A percentile compares a stretch with the other conserved stretches of the same genome.
Conservation (phyloP, 2,329 filamentous ascomycete genomes). For the Penicillium sp. region DNA sequence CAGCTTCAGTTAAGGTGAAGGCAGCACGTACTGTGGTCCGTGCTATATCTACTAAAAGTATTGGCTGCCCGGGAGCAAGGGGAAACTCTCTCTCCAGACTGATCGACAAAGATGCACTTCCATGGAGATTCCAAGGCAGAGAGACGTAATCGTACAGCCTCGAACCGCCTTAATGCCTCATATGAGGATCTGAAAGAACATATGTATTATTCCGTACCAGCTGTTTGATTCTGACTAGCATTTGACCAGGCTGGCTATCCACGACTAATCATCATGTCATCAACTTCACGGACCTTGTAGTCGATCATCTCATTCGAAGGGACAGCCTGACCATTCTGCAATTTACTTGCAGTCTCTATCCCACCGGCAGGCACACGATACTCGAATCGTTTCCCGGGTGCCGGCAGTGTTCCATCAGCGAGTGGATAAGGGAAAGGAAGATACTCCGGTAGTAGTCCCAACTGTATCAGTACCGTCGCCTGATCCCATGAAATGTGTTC, state of each 20-base stretch:
- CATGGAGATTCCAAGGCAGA: too few species aligned
- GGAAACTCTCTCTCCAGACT: too few species aligned
- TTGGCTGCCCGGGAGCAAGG: neutral
- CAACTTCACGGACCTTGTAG: slow-evolving; percentile 36
- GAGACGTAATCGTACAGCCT: too few species aligned
- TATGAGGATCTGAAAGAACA: too few species aligned
- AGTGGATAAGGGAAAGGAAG: slow-evolving; percentile 65
- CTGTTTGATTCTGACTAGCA: too few species aligned
- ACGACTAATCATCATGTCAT: too few species aligned
- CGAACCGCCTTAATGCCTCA: too few species aligned
- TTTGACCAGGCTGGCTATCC: too few species aligned
- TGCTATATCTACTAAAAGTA: neutral
- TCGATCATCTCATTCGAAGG: slow-evolving; percentile 63
- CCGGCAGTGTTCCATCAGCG: slow-evolving; percentile 41
- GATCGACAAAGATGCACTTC: too few species aligned
- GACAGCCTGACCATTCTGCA: slow-evolving; percentile 54
- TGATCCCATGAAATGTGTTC: slow-evolving; percentile 76
- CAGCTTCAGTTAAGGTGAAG: neutral
- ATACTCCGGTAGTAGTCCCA: slow-evolving; percentile 67
- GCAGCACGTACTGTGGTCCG: neutral
- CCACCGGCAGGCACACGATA: slow-evolving; percentile 66
- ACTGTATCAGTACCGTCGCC: slow-evolving; percentile 63
- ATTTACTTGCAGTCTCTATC: slow-evolving; percentile 56
- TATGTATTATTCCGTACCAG: too few species aligned
- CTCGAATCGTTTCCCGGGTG: slow-evolving; percentile 54